Conservation (phyloP, 176 grass and related monocot genomes). For the Guadua angustifolia region DNA sequence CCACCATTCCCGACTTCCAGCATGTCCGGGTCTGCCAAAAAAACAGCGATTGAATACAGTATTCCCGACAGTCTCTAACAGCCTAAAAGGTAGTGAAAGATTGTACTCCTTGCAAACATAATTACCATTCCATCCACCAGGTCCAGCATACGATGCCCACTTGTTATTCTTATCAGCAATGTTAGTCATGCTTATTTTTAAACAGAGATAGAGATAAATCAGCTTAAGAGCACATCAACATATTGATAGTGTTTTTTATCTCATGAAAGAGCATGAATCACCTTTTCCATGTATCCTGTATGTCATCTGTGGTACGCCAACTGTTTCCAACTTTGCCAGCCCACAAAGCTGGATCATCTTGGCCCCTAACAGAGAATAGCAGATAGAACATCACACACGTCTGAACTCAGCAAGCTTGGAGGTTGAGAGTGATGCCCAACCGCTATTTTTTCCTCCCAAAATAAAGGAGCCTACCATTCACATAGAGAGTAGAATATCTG, state of each 20-base stretch:
- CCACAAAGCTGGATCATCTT: slow-evolving; percentile 94
- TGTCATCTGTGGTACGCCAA: slow-evolving; percentile 96
- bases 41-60: not conserved
- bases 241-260: not conserved
- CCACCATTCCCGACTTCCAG: slow-evolving; percentile 90
- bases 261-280: slow-evolving; percentile 32
- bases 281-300: slow-evolving; percentile 90
- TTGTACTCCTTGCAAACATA: not conserved
- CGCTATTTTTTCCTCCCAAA: not conserved
- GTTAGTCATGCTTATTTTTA: slow-evolving; percentile 78
- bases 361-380: slow-evolving; percentile 65
- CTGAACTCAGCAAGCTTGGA: slow-evolving; percentile 7
- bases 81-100: not conserved
- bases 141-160: slow-evolving; percentile 97
- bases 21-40: slow-evolving; percentile 85
- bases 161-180: slow-evolving; percentile 95
- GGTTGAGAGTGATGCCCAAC: slow-evolving; percentile 4
- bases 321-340: slow-evolving; percentile 90
- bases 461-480: slow-evolving; percentile 68
- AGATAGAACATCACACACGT: slow-evolving; percentile 37
- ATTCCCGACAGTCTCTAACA: not conserved
- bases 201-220: slow-evolving; percentile 45
- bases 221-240: slow-evolving; percentile 35
- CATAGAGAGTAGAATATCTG: slow-evolving; percentile 92
- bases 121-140: slow-evolving; percentile 99